Percentiles rank a stretch among this genome's conserved stretches.
Evolutionary conservation across 345 rosid species (phyloP).

Genomic region (Aegle marmelos): DNA sequence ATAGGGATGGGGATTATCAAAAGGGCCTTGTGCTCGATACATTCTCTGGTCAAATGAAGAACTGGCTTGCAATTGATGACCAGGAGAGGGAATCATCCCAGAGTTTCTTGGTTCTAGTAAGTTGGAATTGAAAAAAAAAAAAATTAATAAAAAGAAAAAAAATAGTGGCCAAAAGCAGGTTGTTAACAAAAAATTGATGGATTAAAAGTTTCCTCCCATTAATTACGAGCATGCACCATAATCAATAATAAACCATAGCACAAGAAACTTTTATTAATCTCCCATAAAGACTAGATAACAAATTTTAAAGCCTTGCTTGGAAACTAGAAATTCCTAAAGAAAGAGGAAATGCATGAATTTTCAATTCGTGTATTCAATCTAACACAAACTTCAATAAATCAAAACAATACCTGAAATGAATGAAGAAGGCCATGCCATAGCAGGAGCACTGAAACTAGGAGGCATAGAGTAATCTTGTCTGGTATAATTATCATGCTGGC

Average conservation of each 20-base stretch:
- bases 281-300: background rate
- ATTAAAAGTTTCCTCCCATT: background rate
- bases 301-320: background rate
- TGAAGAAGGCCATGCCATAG: constrained; percentile 21
- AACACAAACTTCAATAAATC: background rate
- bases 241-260: background rate
- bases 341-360: background rate
- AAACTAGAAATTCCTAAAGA: background rate
- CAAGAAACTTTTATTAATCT: background rate
- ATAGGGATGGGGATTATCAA: constrained; percentile 20
- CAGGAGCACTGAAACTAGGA: constrained; percentile 24
- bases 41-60: constrained; percentile 31
- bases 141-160: background rate
- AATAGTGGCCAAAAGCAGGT: background rate
- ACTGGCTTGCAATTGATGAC: constrained; percentile 40
- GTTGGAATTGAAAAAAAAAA: constrained; percentile 3
- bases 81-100: constrained; percentile 29
- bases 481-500: constrained; percentile 22
- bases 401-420: constrained; percentile 30
- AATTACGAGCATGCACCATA: background rate
- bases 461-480: constrained; percentile 27
- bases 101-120: constrained; percentile 41
- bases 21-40: constrained; percentile 40
- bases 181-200: background rate
- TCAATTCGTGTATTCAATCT: background rate